Conservation (phyloP, 2,329 filamentous ascomycete species). For the Stagonosporopsis rhizophila region DNA sequence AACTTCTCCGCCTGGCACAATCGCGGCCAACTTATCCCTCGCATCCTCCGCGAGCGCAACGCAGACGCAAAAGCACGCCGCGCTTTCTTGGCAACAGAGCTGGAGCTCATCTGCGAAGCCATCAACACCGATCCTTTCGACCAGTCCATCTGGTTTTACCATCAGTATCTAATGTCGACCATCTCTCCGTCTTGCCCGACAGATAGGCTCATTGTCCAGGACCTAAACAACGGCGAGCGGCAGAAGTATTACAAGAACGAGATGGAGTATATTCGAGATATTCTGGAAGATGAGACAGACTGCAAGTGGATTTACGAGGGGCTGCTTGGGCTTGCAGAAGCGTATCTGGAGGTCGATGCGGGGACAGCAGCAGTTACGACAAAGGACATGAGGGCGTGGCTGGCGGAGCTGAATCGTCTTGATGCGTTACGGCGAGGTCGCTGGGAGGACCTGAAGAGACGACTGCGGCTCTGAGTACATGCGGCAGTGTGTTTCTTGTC, state of each 20-base stretch:
- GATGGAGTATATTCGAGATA: slow-evolving; percentile 75
- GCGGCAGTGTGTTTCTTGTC: slow-evolving; percentile 51
- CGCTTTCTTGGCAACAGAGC: slow-evolving; percentile 77
- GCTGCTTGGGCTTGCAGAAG: slow-evolving; percentile 75
- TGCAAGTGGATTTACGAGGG: slow-evolving; percentile 92
- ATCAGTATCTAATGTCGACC: slow-evolving; percentile 82
- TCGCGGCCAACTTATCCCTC: slow-evolving; percentile 81
- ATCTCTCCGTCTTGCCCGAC: slow-evolving; percentile 58
- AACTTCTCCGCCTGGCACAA: slow-evolving; percentile 99
- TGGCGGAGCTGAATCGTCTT: slow-evolving; percentile 70
- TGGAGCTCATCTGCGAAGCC: slow-evolving; percentile 76
- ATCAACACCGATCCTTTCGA: slow-evolving; percentile 91
- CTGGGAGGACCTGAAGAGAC: slow-evolving; percentile 73
- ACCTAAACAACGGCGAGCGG: slow-evolving; percentile 68
- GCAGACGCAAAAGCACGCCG: slow-evolving; percentile 69
- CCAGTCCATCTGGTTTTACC: slow-evolving; percentile 97
- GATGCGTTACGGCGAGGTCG: slow-evolving; percentile 78
- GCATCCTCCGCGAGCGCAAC: slow-evolving; percentile 73
- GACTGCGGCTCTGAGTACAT: slow-evolving; percentile 48
- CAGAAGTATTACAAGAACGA: slow-evolving; percentile 72
- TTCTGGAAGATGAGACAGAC: slow-evolving; percentile 70
- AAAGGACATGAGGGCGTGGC: slow-evolving; percentile 59
- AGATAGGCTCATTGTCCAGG: slow-evolving; percentile 67
- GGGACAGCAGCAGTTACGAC: slow-evolving; percentile 51
- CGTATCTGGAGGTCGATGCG: slow-evolving; percentile 61